Evolutionary conservation across 2,329 filamentous ascomycete species (phyloP).

Genomic region (Diplocarpon mali): DNA sequence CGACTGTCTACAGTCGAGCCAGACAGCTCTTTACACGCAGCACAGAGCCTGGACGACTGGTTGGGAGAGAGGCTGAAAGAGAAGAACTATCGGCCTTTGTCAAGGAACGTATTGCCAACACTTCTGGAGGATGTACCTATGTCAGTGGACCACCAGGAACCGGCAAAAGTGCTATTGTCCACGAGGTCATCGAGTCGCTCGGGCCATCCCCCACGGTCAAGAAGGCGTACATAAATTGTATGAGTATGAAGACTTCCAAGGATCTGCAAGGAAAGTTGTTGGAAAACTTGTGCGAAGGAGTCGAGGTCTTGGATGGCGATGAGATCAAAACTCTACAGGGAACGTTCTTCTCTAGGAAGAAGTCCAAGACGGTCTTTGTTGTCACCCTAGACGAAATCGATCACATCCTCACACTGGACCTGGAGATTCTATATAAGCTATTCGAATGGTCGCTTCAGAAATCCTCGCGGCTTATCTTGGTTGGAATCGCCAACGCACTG

Average conservation of each 20-base stretch:
- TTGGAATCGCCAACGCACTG: constrained; percentile 92
- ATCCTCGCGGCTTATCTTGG: constrained; percentile 66
- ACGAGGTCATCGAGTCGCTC: constrained; percentile 59
- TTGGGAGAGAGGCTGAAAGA: constrained; percentile 36
- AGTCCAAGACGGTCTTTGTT: constrained; percentile 52
- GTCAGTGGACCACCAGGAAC: constrained; percentile 93
- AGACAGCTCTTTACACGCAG: constrained; percentile 74
- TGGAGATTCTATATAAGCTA: constrained; percentile 83
- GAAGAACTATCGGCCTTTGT: constrained; percentile 61
- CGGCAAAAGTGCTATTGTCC: constrained; percentile 90
- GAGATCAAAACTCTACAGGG: constrained; percentile 57
- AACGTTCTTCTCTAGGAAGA: constrained; percentile 57
- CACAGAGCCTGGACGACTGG: constrained; percentile 24
- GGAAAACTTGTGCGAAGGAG: constrained; percentile 51
- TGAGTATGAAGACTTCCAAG: constrained; percentile 82
- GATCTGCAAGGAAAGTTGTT: constrained; percentile 76
- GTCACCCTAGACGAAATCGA: constrained; percentile 93
- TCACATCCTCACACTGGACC: constrained; percentile 77
- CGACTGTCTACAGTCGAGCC: constrained; percentile 77
- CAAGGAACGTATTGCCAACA: constrained; percentile 45
- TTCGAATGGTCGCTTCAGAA: constrained; percentile 91
- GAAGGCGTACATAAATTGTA: constrained; percentile 84
- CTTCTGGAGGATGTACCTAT: constrained; percentile 73
- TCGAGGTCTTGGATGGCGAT: constrained; percentile 51
- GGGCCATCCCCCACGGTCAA: constrained; percentile 41